phyloP scores from a whole-genome alignment of 768 basidiomycete genomes.

The Mycena capillaripes region DNA sequence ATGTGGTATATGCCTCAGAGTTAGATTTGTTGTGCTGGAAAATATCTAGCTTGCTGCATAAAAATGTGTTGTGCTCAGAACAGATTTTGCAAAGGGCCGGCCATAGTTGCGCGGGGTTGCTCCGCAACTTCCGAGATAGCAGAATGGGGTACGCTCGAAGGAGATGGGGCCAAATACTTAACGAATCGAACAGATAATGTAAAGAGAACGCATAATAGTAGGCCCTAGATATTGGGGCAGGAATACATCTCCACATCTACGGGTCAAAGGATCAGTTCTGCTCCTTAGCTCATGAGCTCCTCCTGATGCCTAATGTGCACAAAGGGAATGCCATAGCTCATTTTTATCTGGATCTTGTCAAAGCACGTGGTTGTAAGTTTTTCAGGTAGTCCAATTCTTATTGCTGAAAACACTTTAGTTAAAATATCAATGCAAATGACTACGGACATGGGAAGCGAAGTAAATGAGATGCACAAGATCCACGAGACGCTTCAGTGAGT shows the following conservation, averaged over 20 bases:
- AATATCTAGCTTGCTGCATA: no score
- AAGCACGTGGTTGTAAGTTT: not conserved
- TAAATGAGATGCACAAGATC: not conserved
- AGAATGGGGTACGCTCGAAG: no score
- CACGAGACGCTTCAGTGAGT: not conserved
- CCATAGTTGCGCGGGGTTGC: no score
- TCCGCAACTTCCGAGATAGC: no score
- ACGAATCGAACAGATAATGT: no score
- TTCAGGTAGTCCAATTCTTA: no score
- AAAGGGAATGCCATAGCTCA: not conserved
- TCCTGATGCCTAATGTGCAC: not conserved
- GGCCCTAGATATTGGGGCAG: not conserved
- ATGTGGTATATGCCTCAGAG: no score
- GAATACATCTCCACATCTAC: not conserved
- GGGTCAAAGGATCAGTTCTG: not conserved
- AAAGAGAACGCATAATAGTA: no score
- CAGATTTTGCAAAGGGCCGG: no score
- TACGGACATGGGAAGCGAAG: not conserved
- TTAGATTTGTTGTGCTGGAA: no score
- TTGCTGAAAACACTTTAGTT: not conserved
- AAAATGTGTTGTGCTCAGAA: no score
- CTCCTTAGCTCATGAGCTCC: not conserved
- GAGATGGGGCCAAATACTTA: no score
- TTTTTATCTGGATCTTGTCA: not conserved
- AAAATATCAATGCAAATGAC: conserved; percentile 2